Evolutionary conservation across 2,329 filamentous ascomycete species (phyloP).

Genomic region (Endoconidiophora laricicola): DNA sequence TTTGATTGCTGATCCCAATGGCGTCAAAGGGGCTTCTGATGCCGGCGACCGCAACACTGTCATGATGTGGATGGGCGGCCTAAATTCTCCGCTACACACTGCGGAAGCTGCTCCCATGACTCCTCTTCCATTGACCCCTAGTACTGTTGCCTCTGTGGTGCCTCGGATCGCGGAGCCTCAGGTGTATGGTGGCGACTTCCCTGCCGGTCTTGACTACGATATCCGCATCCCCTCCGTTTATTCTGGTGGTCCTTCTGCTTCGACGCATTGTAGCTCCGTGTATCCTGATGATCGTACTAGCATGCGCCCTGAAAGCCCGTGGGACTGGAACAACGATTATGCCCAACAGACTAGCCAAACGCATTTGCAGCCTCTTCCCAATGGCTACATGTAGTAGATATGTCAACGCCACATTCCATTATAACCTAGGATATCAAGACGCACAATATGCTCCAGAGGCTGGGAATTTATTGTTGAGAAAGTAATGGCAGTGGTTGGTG

Average conservation of each 20-base stretch:
- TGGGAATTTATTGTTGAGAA: too few relatives aligned
- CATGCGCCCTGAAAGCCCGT: slow-evolving; percentile 4
- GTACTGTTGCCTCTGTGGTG: not conserved
- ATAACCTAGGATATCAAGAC: too few relatives aligned
- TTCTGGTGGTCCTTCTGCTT: not conserved
- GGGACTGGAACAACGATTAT: slow-evolving; percentile 5
- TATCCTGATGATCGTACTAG: slow-evolving; percentile 1
- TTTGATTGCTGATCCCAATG: not conserved
- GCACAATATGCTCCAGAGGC: too few relatives aligned
- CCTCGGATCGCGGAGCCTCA: not conserved
- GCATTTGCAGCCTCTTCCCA: not conserved
- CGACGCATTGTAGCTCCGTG: slow-evolving; percentile 2
- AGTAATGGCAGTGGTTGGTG: not conserved
- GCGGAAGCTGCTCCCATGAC: not conserved
- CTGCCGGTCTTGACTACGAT: slow-evolving; percentile 1
- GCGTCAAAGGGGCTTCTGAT: not conserved
- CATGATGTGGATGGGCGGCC: slow-evolving; percentile 12
- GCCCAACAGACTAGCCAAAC: not conserved
- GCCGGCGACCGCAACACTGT: slow-evolving; percentile 3
- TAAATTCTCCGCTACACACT: not conserved
- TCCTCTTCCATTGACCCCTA: slow-evolving; percentile 2
- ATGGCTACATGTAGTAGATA: slow-evolving; percentile 5
- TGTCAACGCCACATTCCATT: not conserved
- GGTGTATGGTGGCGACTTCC: not conserved
- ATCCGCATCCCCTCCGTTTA: slow-evolving; percentile 7